A percentile compares a stretch with the other conserved stretches of the same genome.
Evolutionary conservation across 768 basidiomycete genomes (phyloP).

Genomic region (Favolaschia claudopus): DNA sequence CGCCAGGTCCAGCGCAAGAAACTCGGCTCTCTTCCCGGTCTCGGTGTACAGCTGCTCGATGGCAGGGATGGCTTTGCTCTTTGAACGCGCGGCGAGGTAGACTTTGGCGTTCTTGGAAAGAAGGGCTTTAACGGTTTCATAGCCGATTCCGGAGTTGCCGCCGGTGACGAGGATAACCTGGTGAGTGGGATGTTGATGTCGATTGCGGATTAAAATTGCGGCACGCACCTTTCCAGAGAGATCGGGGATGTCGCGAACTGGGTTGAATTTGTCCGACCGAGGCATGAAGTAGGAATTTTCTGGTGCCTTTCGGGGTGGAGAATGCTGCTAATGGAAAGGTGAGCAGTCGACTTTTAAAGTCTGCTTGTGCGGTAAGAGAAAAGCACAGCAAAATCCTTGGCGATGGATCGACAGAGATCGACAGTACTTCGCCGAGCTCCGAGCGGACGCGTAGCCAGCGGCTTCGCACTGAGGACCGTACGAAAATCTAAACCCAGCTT

Average conservation of each 20-base stretch:
- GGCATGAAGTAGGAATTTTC: no score
- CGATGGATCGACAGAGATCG: no score
- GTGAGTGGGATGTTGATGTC: neutral
- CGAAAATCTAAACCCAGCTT: no score
- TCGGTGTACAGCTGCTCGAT: conserved; percentile 33
- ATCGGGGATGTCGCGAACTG: conserved; percentile 37
- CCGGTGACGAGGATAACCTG: conserved; percentile 15
- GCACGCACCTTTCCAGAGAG: conserved; percentile 38
- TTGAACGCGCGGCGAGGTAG: conserved; percentile 38
- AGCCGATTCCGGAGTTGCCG: conserved; percentile 30
- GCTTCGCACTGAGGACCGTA: no score
- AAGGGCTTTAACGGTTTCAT: conserved; percentile 34
- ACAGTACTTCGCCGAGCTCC: no score
- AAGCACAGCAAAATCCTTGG: no score
- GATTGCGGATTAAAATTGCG: conserved; percentile 24
- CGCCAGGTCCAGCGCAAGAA: conserved; percentile 53
- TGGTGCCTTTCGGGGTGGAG: no score
- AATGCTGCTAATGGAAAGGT: no score
- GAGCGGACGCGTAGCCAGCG: no score
- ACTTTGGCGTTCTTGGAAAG: conserved; percentile 39
- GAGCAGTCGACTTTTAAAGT: no score
- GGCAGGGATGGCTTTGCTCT: conserved; percentile 31
- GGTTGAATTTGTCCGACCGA: conserved; percentile 9
- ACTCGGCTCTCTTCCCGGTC: conserved; percentile 13
- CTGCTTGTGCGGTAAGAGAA: no score